Conservation (phyloP, 2,329 filamentous ascomycete species). For the Venturia aucupariae region DNA sequence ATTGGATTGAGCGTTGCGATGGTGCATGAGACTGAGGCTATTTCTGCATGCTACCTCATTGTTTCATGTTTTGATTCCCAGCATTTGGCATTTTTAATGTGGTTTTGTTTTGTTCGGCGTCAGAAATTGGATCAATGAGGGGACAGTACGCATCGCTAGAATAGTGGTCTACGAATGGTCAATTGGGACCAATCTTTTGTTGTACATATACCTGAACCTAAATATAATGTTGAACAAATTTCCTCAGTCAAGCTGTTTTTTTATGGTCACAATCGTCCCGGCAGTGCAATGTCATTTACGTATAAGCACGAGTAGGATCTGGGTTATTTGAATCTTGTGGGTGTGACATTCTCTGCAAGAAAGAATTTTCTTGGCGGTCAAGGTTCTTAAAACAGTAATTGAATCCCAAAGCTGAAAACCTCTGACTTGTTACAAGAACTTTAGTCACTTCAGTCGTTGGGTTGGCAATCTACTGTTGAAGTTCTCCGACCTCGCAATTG, state of each 20-base stretch:
- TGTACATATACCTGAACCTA: neutral
- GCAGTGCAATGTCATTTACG: neutral
- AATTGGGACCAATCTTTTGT: neutral
- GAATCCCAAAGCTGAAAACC: too few relatives aligned
- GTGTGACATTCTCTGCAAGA: neutral
- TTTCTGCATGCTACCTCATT: neutral
- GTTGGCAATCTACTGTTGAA: neutral
- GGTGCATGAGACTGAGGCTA: neutral
- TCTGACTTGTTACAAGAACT: too few relatives aligned
- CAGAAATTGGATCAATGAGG: neutral
- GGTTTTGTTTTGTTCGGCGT: neutral
- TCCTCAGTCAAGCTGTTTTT: neutral
- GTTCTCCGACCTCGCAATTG: neutral
- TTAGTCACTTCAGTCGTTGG: too few relatives aligned
- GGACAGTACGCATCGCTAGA: neutral
- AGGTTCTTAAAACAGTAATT: neutral
- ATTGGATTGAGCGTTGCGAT: conserved; percentile 3
- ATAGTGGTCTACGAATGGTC: neutral
- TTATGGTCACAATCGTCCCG: neutral
- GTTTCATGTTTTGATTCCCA: neutral
- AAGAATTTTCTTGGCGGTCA: neutral
- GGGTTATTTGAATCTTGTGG: neutral
- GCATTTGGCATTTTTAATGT: neutral
- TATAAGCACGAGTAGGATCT: neutral
- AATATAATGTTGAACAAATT: neutral